These are phyloP conservation scores for Penicillium nordicum DNA, from an alignment of 2,329 filamentous ascomycete genomes.

Conservation along the genomic window DNA sequence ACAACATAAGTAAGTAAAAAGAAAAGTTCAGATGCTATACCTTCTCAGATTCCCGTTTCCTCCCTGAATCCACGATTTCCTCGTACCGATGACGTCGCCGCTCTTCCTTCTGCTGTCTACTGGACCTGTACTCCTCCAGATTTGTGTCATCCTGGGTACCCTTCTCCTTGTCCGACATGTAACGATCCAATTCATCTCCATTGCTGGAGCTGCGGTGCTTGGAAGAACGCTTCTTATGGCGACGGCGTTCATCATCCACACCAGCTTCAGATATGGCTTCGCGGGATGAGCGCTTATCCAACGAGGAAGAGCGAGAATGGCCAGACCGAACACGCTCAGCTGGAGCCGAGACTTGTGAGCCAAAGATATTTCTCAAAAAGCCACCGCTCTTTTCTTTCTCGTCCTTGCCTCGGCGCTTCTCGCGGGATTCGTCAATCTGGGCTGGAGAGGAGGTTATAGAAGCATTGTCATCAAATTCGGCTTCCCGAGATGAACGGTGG, in stretches of 20 bases:
- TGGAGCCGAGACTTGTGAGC: conserved; percentile 34
- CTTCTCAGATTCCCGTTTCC: conserved; percentile 35
- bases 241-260: conserved; percentile 41
- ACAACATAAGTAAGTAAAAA: conserved; percentile 25
- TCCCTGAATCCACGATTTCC: conserved; percentile 35
- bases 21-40: conserved; percentile 37
- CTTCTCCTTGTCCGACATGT: conserved; percentile 45
- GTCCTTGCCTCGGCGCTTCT: conserved; percentile 32
- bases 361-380: conserved; percentile 40
- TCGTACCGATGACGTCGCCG: conserved; percentile 37
- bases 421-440: conserved; percentile 30
- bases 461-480: conserved; percentile 34
- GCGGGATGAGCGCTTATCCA: conserved; percentile 29
- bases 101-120: conserved; percentile 36
- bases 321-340: conserved; percentile 16
- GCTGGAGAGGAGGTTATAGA: conserved; percentile 36
- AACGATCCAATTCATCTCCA: conserved; percentile 45
- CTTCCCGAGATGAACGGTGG: conserved; percentile 12
- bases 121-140: conserved; percentile 33
- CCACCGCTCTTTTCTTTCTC: conserved; percentile 33
- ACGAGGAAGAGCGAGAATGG: conserved; percentile 21
- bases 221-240: conserved; percentile 45
- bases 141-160: conserved; percentile 41
- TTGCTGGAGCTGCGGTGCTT: conserved; percentile 38
- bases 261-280: conserved; percentile 38